Conservation (phyloP, 805 yeast genomes). For the Wickerhamomyces bisporus region DNA sequence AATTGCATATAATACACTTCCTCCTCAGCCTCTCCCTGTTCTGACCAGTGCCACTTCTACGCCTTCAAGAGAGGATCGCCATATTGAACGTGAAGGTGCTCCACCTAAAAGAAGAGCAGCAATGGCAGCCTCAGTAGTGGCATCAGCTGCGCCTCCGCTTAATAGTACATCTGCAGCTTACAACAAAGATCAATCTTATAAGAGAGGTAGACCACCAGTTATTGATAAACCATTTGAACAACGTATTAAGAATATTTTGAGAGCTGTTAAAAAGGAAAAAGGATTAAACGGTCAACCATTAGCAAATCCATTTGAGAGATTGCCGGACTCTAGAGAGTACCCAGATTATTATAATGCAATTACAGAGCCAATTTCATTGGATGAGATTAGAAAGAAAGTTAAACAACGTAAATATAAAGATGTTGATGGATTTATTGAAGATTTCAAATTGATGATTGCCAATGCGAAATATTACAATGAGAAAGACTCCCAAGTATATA, state of each 20-base stretch:
- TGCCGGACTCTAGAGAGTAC: slow-evolving; percentile 58
- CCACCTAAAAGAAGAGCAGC: slow-evolving; percentile 5
- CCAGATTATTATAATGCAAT: slow-evolving; percentile 44
- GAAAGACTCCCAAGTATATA: slow-evolving; percentile 50
- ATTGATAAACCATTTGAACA: slow-evolving; percentile 90
- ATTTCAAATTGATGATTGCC: slow-evolving; percentile 66
- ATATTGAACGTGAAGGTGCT: slow-evolving; percentile 3
- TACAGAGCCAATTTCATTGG: slow-evolving; percentile 58
- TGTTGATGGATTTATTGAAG: slow-evolving; percentile 73
- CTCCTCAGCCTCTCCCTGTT: slow-evolving; percentile 3
- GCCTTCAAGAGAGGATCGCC: slow-evolving; percentile 2
- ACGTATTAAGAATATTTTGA: slow-evolving; percentile 80
- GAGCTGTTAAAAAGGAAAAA: slow-evolving; percentile 71
- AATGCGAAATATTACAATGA: slow-evolving; percentile 67
- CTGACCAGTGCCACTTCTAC: slow-evolving; percentile 3
- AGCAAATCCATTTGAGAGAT: slow-evolving; percentile 67
- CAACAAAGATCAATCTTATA: slow-evolving; percentile 27
- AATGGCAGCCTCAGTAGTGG: background rate
- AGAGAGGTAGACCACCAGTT: slow-evolving; percentile 88
- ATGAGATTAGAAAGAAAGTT: slow-evolving; percentile 74
- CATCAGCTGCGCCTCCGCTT: background rate
- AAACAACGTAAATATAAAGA: slow-evolving; percentile 77
- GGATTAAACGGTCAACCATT: slow-evolving; percentile 46
- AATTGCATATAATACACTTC: slow-evolving; percentile 11
- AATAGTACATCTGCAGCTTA: slow-evolving; percentile 12